These are phyloP conservation scores for Plenodomus lindquistii DNA, from an alignment of 2,329 filamentous ascomycete genomes.

Conservation along the genomic window DNA sequence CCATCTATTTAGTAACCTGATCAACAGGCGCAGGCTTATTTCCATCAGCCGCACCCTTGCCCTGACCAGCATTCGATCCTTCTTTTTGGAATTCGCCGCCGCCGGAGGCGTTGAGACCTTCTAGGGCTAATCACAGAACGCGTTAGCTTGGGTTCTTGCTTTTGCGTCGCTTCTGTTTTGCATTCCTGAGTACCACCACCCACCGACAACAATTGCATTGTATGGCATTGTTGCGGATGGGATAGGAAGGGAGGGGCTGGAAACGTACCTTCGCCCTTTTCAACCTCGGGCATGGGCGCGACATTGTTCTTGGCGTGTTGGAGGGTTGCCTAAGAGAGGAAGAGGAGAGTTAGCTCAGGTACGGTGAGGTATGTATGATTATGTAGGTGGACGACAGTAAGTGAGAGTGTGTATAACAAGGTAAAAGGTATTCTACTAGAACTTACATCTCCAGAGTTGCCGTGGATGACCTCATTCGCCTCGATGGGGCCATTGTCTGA, in stretches of 20 bases:
- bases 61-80: conserved; percentile 20
- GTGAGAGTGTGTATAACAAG: no score
- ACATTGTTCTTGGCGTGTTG: conserved; percentile 46
- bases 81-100: conserved; percentile 28
- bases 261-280: conserved; percentile 44
- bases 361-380: no score
- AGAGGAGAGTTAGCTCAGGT: no score
- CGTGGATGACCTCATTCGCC: conserved; percentile 43
- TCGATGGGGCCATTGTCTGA: conserved; percentile 47
- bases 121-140: conserved; percentile 24
- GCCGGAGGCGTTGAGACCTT: conserved; percentile 42
- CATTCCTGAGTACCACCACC: neutral
- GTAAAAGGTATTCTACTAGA: neutral
- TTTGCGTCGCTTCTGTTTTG: conserved; percentile 2
- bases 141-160: neutral
- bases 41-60: conserved; percentile 12
- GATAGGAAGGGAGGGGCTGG: neutral
- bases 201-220: neutral
- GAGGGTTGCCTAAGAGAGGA: conserved; percentile 25
- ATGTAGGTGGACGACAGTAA: no score
- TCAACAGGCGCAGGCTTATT: conserved; percentile 27
- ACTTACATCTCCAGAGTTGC: conserved; percentile 40
- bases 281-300: conserved; percentile 42
- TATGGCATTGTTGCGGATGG: neutral
- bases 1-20: conserved; percentile 21